Conservation (phyloP, 352 stramenopile genomes). For the Phytopythium helicoides region DNA sequence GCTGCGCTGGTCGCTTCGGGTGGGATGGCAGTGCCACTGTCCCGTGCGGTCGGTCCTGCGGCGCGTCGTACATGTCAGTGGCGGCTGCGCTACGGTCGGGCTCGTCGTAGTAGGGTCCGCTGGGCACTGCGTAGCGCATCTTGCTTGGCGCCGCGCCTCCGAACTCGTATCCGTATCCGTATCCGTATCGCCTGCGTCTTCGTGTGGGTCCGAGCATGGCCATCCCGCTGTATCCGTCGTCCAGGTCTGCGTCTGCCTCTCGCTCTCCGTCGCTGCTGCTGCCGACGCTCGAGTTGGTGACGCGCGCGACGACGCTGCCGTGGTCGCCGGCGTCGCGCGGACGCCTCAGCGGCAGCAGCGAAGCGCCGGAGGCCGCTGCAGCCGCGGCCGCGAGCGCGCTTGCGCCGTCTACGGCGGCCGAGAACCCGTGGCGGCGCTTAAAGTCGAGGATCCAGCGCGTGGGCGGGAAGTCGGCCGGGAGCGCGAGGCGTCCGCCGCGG, state of each 20-base stretch:
- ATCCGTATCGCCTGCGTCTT: constrained; percentile 2
- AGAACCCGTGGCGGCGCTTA: constrained; percentile 41
- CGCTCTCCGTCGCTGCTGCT: constrained; percentile 2
- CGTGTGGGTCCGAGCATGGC: background rate
- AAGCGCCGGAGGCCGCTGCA: background rate
- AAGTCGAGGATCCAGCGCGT: constrained; percentile 47
- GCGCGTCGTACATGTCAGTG: background rate
- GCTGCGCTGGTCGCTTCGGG: background rate
- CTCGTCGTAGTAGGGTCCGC: background rate
- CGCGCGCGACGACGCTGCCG: background rate
- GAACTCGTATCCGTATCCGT: constrained; percentile 8
- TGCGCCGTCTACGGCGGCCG: constrained; percentile 3
- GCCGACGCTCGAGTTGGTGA: constrained; percentile 3
- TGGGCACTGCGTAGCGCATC: constrained; percentile 5
- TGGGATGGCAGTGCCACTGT: background rate
- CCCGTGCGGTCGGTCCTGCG: background rate
- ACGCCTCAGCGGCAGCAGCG: background rate
- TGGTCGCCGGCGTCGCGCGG: background rate
- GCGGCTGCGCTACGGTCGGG: too few species aligned
- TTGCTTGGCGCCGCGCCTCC: background rate
- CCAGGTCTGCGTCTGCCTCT: too few species aligned
- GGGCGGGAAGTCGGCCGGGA: constrained; percentile 50
- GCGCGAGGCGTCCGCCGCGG: constrained; percentile 9
- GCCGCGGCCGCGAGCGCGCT: constrained; percentile 1
- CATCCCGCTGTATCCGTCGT: background rate